Percentiles rank a stretch among this genome's conserved stretches.
These are phyloP conservation scores for Daphne laureola DNA, from an alignment of 441 rosid species.

Conservation along the genomic window DNA sequence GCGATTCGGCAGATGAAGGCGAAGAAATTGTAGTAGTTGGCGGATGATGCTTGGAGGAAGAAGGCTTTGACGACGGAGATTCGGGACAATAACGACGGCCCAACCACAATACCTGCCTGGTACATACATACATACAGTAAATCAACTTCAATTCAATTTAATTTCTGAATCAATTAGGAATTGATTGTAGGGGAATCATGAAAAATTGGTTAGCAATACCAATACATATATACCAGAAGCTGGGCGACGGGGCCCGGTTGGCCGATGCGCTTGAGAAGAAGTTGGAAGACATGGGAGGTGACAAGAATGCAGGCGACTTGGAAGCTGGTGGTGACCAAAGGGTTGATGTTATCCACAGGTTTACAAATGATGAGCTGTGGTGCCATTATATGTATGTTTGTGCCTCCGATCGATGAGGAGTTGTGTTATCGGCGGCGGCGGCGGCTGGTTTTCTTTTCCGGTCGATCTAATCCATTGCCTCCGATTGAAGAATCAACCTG, in stretches of 20 bases:
- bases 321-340: slow-evolving; percentile 39
- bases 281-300: slow-evolving; percentile 56
- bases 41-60: slow-evolving; percentile 50
- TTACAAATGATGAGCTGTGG: slow-evolving; percentile 6
- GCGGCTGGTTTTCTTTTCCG: background rate
- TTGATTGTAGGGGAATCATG: too few species aligned
- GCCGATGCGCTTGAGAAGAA: slow-evolving; percentile 57
- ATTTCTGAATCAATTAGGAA: too few species aligned
- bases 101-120: slow-evolving; percentile 76
- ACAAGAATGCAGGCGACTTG: slow-evolving; percentile 61
- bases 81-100: slow-evolving; percentile 57
- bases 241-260: slow-evolving; percentile 76
- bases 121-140: background rate
- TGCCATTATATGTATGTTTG: slow-evolving; percentile 5
- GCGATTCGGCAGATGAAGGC: slow-evolving; percentile 44
- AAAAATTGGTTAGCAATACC: too few species aligned
- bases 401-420: background rate
- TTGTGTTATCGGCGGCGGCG: background rate
- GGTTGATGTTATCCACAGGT: slow-evolving; percentile 29
- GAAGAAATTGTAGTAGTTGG: slow-evolving; percentile 41
- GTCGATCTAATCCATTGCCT: background rate
- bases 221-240: too few species aligned
- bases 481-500: too few species aligned
- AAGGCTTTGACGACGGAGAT: slow-evolving; percentile 25
- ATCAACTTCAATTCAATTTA: too few species aligned